Evolutionary conservation across 495 filamentous ascomycete genomes (phyloP).

Genomic region (Paragyromitra xinjiangensis): DNA sequence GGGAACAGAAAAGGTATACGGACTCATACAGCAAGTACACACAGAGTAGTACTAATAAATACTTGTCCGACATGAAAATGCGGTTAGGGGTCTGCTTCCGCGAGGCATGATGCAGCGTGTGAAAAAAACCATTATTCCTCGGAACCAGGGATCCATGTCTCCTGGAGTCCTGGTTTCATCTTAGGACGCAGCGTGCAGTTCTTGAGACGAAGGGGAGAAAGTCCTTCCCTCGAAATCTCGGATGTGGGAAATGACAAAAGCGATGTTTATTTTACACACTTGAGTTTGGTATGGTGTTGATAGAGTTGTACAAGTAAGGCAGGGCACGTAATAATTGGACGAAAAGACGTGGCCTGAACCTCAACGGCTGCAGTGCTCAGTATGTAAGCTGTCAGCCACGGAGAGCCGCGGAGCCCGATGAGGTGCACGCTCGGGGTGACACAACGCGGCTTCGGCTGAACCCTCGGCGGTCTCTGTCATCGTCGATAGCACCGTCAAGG

Average conservation of each 20-base stretch:
- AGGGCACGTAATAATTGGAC: constrained; percentile 21
- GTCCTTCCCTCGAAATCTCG: constrained; percentile 21
- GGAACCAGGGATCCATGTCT: constrained; percentile 44
- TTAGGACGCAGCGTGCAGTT: constrained; percentile 29
- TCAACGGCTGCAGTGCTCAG: constrained; percentile 5
- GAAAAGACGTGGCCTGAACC: constrained; percentile 10
- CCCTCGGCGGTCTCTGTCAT: constrained; percentile 11
- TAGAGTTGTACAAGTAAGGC: neutral
- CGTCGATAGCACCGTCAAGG: constrained; percentile 5
- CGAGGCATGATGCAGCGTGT: constrained; percentile 11
- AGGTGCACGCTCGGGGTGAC: constrained; percentile 1
- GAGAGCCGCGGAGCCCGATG: constrained; percentile 26
- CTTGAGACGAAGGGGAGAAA: constrained; percentile 36
- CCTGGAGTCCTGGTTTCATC: constrained; percentile 47
- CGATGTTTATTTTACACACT: constrained; percentile 8
- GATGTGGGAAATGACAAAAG: constrained; percentile 42
- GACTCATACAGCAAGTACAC: constrained; percentile 46
- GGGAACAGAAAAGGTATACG: constrained; percentile 18
- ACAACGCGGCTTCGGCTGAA: constrained; percentile 37
- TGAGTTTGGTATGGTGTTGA: neutral
- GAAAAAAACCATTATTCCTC: constrained; percentile 33
- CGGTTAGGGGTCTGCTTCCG: constrained; percentile 33
- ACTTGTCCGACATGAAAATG: constrained; percentile 17
- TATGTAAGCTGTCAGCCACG: constrained; percentile 3
- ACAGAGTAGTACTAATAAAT: constrained; percentile 14